Evolutionary conservation across 257 asterid genomes (phyloP).

Genomic region (Ilex aquifolium): DNA sequence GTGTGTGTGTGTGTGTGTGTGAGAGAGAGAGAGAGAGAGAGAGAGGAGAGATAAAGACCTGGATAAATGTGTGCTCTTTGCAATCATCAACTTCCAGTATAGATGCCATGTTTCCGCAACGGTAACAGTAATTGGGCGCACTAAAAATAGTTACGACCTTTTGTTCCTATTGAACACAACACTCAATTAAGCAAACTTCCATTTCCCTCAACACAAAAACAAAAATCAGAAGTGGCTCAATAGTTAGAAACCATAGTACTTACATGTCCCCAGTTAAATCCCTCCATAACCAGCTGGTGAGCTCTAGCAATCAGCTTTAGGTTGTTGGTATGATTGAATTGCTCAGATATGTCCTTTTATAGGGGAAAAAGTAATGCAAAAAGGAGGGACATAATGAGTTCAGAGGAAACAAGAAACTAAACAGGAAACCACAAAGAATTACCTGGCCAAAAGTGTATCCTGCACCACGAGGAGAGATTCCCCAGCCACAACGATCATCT

Average conservation of each 20-base stretch:
- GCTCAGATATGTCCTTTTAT: constrained; percentile 88
- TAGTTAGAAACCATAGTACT: constrained; percentile 7
- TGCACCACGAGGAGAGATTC: constrained; percentile 97
- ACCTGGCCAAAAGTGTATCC: constrained; percentile 99
- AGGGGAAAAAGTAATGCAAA: not conserved
- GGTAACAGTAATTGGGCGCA: constrained; percentile 94
- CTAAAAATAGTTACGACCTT: constrained; percentile 92
- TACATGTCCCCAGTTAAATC: constrained; percentile 98
- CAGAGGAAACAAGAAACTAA: not conserved
- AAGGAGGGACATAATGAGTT: not conserved
- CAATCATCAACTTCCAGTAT: constrained; percentile 93
- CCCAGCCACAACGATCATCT: constrained; percentile 99
- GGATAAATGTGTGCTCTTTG: constrained; percentile 81
- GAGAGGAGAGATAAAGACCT: constrained; percentile 43
- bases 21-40: constrained; percentile 17
- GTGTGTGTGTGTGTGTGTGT: not conserved
- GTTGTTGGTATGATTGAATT: constrained; percentile 83
- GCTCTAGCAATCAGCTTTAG: constrained; percentile 90
- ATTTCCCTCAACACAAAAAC: not conserved
- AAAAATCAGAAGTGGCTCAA: not conserved
- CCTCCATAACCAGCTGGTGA: constrained; percentile 98
- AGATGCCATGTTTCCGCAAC: constrained; percentile 98
- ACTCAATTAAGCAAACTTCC: constrained; percentile 12
- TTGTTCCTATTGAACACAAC: constrained; percentile 64
- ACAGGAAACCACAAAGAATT: constrained; percentile 2